phyloP scores from a whole-genome alignment of 306 rosid genomes.

The Cucumis cinereus region DNA sequence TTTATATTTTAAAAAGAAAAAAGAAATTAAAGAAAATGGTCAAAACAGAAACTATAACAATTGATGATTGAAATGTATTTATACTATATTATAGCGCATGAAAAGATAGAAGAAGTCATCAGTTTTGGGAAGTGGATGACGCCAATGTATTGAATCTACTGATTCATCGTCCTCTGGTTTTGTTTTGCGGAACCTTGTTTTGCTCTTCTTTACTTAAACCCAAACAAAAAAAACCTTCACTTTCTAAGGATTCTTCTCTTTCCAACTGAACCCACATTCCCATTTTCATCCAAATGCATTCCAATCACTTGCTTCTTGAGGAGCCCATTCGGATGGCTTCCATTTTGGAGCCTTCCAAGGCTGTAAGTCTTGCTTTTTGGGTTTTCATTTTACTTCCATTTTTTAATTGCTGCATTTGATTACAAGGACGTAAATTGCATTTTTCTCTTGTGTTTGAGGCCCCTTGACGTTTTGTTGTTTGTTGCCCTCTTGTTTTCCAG shows the following conservation, averaged over 20 bases:
- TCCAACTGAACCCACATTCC: too few relatives aligned
- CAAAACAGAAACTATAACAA: background rate
- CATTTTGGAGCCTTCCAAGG: constrained; percentile 74
- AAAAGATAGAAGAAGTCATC: too few relatives aligned
- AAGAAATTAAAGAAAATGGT: background rate
- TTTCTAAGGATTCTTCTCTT: background rate
- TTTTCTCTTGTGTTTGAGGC: background rate
- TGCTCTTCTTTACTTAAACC: background rate
- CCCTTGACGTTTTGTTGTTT: background rate
- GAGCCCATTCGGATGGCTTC: constrained; percentile 94
- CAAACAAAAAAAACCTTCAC: background rate
- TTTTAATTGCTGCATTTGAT: background rate
- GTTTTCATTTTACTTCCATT: background rate
- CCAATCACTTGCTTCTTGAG: constrained; percentile 75
- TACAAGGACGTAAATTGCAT: background rate
- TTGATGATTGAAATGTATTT: too few relatives aligned
- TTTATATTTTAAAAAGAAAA: too few relatives aligned
- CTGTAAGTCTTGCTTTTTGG: constrained; percentile 24
- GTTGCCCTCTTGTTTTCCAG: constrained; percentile 18
- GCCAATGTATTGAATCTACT: background rate
- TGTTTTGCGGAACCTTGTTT: background rate
- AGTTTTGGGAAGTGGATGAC: background rate
- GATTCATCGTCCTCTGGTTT: background rate
- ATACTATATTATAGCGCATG: too few relatives aligned
- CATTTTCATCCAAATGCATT: constrained; percentile 40